Evolutionary conservation across 31 red algal genomes (phyloP), one percentile per base, ranked within the genome.

Genomic region (Endocladia muricata): DNA sequence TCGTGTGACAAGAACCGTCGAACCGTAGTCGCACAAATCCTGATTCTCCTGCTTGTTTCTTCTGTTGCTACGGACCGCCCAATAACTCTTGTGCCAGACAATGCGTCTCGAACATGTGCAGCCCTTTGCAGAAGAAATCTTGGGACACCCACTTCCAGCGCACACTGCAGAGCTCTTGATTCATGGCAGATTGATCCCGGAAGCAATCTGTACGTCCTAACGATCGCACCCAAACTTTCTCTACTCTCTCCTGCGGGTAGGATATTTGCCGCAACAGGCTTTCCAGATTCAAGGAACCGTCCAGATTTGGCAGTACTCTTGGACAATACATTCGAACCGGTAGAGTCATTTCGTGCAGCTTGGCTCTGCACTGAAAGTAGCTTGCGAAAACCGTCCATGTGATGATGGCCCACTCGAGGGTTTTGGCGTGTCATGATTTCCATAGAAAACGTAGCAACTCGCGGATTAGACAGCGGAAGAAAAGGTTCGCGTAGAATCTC

Each of bases 391-490:
- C n/a, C n/a, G n/a, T n/a, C n/a, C n/a, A n/a, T n/a, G n/a, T n/a
- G n/a, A n/a, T n/a, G n/a, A n/a, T n/a, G n/a, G n/a, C n/a, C n/a
- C n/a, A 49, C n/a, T 21, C 17, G 13, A 8, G 71, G 29, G 3
- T 55, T 2, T 21, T 21, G 77, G 47, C 36, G 38, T 43, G 60
- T 37, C 44, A 81, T 36, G n/a, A 93, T 82, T 77, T 93, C 81
- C 90, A 93, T 93, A 17, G 74, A 85, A 43, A 85, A 93, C 32
- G 82, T 25, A 5, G 41, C 52, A 23, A 93, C 29, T 79, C 90
- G 49, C n/a, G 44, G 41, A 57, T 77, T 57, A 1, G 68, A 70
- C 31, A 93, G 42, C 0, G 90, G 90, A 37, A 93, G 76, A 52
- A 74, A 77, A 21, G 59, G 67, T 13, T 85, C 75, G 33, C 31